Evolutionary conservation across 306 rosid species (phyloP), one percentile per base, ranked within the genome.

Genomic region (Fragaria iinumae): DNA sequence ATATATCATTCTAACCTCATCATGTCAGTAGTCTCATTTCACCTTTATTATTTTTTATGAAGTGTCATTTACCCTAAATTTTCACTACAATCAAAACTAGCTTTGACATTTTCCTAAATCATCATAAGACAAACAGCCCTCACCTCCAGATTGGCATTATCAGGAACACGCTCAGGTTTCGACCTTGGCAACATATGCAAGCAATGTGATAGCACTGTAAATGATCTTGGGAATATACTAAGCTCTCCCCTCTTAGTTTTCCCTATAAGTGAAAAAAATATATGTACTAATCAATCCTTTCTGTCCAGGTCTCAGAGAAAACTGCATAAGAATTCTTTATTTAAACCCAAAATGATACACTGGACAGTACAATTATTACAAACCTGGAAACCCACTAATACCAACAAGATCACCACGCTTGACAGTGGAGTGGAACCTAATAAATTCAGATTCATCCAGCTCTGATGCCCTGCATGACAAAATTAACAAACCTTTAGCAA

Each of bases 371-470:
- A 81, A 66, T 53, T 25, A 72, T 45, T 50, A 48, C 82, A 73
- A 41, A 89, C 98, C 98, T 93, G 98, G 96, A 84, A 93, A 93
- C 57, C 98, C 98, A 21, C 77, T 76, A 36, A 93, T 76, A 57
- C 98, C 98, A 76, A 93, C 96, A 72, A 87, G 83, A 80, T 93
- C 98, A 71, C 97, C 96, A 73, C 91, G 92, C 89, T 93, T 93
- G 45, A 89, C 95, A 81, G 76, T 87, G 62, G 97, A 83, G 81
- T 93, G 93, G 78, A 88, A 87, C 71, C 72, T 88, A 44, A 86
- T 84, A 86, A 93, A 93, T 76, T 84, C 98, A 32, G 80, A 83
- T 77, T 89, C 93, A 69, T 80, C 81, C 82, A 91, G 56, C 71
- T 86, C 89, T 0, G 97, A 84, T 56, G 83, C 84, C 67, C 98